Evolutionary conservation across 768 basidiomycete species (phyloP).

Genomic region (Lactarius tabidus): DNA sequence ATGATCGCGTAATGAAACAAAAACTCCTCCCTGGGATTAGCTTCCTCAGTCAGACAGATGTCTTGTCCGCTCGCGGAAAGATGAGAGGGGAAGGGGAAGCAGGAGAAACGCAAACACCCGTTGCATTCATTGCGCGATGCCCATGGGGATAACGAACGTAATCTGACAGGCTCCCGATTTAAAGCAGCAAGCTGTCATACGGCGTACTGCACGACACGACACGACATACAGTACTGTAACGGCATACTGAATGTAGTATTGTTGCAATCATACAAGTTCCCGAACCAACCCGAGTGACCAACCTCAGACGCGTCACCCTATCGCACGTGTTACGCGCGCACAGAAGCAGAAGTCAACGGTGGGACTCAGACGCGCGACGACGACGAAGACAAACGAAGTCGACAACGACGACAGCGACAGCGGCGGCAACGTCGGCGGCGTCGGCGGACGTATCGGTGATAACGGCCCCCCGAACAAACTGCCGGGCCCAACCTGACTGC

Average conservation of each 20-base stretch:
- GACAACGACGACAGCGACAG: neutral
- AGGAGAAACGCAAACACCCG: neutral
- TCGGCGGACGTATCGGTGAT: neutral
- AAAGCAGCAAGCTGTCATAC: neutral
- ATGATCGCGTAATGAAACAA: neutral
- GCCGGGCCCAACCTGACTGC: neutral
- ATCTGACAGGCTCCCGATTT: neutral
- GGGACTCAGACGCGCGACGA: neutral
- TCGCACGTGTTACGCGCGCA: neutral
- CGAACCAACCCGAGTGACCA: neutral
- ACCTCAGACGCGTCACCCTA: neutral
- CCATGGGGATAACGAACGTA: slow-evolving; percentile 1
- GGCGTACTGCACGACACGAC: neutral
- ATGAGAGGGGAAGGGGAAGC: neutral
- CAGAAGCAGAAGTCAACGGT: neutral
- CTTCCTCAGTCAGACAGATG: neutral
- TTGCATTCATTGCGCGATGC: neutral
- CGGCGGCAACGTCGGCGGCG: neutral
- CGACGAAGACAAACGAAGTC: neutral
- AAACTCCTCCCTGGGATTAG: neutral
- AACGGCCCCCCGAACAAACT: neutral
- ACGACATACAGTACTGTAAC: neutral
- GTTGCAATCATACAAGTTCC: neutral
- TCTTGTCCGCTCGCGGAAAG: neutral
- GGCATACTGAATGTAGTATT: neutral